phyloP scores from a whole-genome alignment of 768 basidiomycete species.

The Pholiota microspora region DNA sequence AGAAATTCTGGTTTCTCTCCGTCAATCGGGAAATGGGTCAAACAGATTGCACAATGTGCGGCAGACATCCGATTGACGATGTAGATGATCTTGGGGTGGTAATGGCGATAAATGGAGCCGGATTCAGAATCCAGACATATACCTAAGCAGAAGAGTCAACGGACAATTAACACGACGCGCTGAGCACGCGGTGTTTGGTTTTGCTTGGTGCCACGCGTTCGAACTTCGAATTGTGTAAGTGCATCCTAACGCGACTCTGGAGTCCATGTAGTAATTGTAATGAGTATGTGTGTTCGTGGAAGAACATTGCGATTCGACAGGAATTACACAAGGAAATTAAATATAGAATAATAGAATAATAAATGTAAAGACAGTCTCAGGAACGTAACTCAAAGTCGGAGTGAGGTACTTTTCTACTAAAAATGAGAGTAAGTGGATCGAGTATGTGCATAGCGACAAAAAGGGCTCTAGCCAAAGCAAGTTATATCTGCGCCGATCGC shows the following conservation, averaged over 20 bases:
- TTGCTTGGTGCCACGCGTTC: slow-evolving; percentile 7
- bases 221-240: background rate
- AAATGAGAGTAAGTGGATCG: background rate
- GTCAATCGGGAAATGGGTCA: slow-evolving; percentile 21
- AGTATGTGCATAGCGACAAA: background rate
- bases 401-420: background rate
- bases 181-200: slow-evolving; percentile 22
- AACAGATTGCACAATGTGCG: slow-evolving; percentile 27
- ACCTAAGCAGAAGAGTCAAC: background rate
- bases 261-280: background rate
- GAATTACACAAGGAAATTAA: slow-evolving; percentile 4
- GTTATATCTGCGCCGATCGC: background rate
- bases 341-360: background rate
- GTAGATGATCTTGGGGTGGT: background rate
- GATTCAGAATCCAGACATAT: background rate
- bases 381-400: slow-evolving; percentile 1
- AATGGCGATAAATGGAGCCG: background rate
- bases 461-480: background rate
- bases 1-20: slow-evolving; percentile 22
- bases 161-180: slow-evolving; percentile 18
- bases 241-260: no score
- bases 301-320: background rate
- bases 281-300: background rate
- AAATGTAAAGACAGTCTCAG: background rate
- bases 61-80: slow-evolving; percentile 14